Evolutionary conservation across 2,329 filamentous ascomycete species (phyloP), one percentile per base, ranked within the genome.

Genomic region (Fusarium sp.): DNA sequence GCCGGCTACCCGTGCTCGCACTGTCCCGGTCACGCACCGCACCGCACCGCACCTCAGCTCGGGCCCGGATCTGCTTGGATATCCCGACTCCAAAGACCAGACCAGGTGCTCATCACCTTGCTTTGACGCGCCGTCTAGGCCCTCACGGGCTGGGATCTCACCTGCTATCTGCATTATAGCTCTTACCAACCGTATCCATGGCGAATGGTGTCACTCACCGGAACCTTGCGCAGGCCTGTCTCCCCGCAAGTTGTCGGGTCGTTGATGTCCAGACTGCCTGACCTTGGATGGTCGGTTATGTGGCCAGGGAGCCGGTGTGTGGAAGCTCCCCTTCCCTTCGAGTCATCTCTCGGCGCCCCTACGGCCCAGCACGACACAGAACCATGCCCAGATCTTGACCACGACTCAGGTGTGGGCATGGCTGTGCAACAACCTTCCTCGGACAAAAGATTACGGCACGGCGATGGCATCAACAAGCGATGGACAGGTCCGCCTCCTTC

Each of bases 401-500:
- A 33, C 61, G 45, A 56, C 33, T 63, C 61, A 57, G 31, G 20
- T 14, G 33, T 47, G 50, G 36, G 16, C 20, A 20, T 47, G 35
- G 40, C 20, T 52, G 14, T 6, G 50, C n/a, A 52, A 33, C 54
- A 71, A 54, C 52, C 56, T 73, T 47, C 22, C 63, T 60, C 56
- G 60, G 66, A 35, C 42, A 47, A 72, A 76, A 66, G 62, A 52
- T 52, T 52, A 52, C 27, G 47, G 9, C 47, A 31, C 58, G 69
- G 60, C 59, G 67, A 68, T 63, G 54, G 42, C 50, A 66, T 65
- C 38, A 42, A 58, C 59, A 69, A 74, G 60, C 66, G 60, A 66
- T 64, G 64, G 68, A 64, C 62, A 66, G 54, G 65, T 50, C 69
- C 69, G 71, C 69, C 69, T 69, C 71, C 69, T 70, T 78, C 66